Base-by-base conservation (phyloP, 2,329 filamentous ascomycete species). In the Trichoderma guizhouense region DNA sequence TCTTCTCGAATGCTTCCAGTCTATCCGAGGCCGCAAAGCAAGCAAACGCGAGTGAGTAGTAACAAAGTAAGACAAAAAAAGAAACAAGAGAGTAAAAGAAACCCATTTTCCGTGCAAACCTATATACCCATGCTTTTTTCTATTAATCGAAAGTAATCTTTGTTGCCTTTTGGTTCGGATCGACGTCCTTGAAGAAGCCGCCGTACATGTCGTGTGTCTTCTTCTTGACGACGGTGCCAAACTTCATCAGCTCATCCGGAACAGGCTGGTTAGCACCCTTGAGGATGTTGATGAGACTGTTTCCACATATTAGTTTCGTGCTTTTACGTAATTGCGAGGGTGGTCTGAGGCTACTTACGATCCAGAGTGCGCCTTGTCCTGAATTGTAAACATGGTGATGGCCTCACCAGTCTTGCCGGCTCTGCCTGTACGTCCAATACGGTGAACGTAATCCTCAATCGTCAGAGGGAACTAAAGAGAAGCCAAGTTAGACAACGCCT, bases 221-320 rank as follows among this genome's bases (percentile, higher is more conserved):
- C 90, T 97, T 98, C 90, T 98, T 99, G 67, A 99, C 96, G 1
- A 95, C 98, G 26, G 94, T 97, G 78, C 96, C 96, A 77, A 98
- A 99, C 84, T 97, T 98, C 81, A 98, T 86, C 47, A 99, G 85
- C 30, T 93, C 92, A 57, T 97, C 94, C 3, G 96, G 96, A 0
- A 99, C 93, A 14, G 90, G 87, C 82, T 99, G 96, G 75, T 94
- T 93, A 28, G 96, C 95, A n/a, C 91, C 93, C 83, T 93, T 97
- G 74, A 99, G 89, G 71, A 99, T 94, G 81, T 98, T 98, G 84
- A 98, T 92, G 77, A 99, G 85, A 11, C 92, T 95, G 76, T 71
- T 43, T 21, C 57, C 77, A 74, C 61, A 72, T 78, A 21, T 72
- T 21, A 71, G 76, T 72, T 18, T 15, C 18, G n/a, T 18, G 7